phyloP scores from a whole-genome alignment of 2,329 filamentous ascomycete species.

The Phialophora expanda region DNA sequence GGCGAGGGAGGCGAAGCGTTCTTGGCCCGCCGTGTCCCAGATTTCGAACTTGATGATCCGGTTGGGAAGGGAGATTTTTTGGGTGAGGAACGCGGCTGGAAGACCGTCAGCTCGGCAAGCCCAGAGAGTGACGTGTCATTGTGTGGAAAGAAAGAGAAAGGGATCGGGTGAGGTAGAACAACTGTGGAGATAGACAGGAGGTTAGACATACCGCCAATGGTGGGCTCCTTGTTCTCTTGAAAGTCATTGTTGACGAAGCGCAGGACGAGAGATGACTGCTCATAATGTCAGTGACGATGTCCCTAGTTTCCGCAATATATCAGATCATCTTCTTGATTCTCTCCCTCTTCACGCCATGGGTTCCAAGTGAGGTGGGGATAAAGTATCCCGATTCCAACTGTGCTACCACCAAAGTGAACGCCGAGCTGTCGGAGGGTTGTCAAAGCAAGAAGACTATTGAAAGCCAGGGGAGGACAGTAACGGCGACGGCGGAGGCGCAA shows the following conservation, averaged over 20 bases:
- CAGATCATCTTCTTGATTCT: constrained; percentile 7
- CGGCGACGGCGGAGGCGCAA: constrained; percentile 27
- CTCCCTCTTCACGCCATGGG: not conserved
- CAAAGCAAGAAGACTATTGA: constrained; percentile 27
- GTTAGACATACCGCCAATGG: constrained; percentile 79
- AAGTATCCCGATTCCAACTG: constrained; percentile 30
- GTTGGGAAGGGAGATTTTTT: constrained; percentile 93
- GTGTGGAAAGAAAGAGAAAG: not conserved
- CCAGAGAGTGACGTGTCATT: not conserved
- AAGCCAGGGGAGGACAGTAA: constrained; percentile 15
- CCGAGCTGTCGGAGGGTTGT: constrained; percentile 16
- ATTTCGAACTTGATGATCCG: constrained; percentile 93
- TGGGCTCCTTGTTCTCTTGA: constrained; percentile 99
- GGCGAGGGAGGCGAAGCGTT: constrained; percentile 93
- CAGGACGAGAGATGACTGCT: constrained; percentile 90
- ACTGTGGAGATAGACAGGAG: constrained; percentile 1
- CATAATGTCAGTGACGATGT: constrained; percentile 30
- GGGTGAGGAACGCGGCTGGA: constrained; percentile 91
- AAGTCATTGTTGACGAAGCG: constrained; percentile 99
- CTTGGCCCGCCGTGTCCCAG: constrained; percentile 97
- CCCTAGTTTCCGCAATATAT: not conserved
- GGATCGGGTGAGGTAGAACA: not conserved
- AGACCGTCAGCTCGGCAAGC: constrained; percentile 21
- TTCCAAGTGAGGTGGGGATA: constrained; percentile 26
- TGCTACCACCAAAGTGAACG: constrained; percentile 19